phyloP scores from a whole-genome alignment of 345 rosid genomes.

The Anacardium occidentale region DNA sequence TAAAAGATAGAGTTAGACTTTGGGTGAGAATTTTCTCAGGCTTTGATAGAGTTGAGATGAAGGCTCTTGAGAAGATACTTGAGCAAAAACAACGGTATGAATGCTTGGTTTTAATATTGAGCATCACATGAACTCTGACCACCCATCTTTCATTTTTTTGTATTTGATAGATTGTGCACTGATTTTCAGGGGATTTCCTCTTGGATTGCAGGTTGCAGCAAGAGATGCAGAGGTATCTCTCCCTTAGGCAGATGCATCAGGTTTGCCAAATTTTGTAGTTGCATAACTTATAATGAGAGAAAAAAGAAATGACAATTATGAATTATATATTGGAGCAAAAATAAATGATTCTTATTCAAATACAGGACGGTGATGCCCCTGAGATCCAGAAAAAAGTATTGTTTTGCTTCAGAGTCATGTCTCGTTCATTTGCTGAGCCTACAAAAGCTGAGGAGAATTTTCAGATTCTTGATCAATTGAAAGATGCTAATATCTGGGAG shows the following conservation, averaged over 20 bases:
- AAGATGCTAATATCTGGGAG: constrained; percentile 93
- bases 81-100: constrained; percentile 93
- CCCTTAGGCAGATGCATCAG: constrained; percentile 81
- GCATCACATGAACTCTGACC: constrained; percentile 20
- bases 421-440: constrained; percentile 87
- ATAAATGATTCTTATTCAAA: constrained; percentile 27
- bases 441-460: constrained; percentile 82
- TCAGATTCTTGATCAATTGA: constrained; percentile 86
- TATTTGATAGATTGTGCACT: constrained; percentile 37
- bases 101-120: constrained; percentile 24
- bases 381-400: constrained; percentile 78
- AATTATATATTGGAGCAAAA: not conserved
- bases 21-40: constrained; percentile 81
- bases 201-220: constrained; percentile 84
- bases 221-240: constrained; percentile 89
- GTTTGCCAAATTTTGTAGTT: constrained; percentile 38
- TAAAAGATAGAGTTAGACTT: constrained; percentile 58
- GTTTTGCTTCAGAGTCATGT: constrained; percentile 81
- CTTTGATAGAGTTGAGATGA: constrained; percentile 81
- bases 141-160: constrained; percentile 21
- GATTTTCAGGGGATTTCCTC: constrained; percentile 38
- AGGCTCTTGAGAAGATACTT: constrained; percentile 84
- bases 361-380: constrained; percentile 77
- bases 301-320: constrained; percentile 9
- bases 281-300: constrained; percentile 5